These are phyloP conservation scores for Aurifilum marmelostoma DNA, from an alignment of 2,329 filamentous ascomycete genomes.

Conservation along the genomic window DNA sequence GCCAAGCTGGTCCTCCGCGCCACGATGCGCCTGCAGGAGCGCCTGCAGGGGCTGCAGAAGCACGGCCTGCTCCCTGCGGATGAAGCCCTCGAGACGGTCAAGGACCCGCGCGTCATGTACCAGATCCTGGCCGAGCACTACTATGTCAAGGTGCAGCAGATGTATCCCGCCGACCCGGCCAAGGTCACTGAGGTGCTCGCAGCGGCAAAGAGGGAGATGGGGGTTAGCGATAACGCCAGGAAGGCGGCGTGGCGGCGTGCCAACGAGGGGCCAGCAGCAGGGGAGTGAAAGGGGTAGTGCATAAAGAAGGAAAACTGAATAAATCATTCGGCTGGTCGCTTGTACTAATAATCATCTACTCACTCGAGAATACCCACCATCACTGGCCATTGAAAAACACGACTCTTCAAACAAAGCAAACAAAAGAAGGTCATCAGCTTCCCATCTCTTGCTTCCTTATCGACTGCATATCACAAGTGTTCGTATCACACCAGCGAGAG, in stretches of 20 bases:
- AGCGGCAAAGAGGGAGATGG: slow-evolving; percentile 22
- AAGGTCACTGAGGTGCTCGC: background rate
- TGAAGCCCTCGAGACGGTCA: slow-evolving; percentile 9
- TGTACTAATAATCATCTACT: background rate
- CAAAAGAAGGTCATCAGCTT: background rate
- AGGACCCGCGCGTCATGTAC: slow-evolving; percentile 22
- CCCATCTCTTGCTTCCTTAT: background rate
- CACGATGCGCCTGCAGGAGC: slow-evolving; percentile 23
- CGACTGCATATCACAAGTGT: background rate
- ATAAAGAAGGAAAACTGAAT: background rate
- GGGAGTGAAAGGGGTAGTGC: background rate
- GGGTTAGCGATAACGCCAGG: background rate
- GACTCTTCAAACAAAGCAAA: background rate
- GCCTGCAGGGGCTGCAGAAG: slow-evolving; percentile 15
- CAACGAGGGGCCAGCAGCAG: background rate
- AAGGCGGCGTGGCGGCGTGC: background rate
- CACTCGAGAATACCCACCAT: background rate
- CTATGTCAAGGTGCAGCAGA: slow-evolving; percentile 15
- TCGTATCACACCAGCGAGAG: background rate
- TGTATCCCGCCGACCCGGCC: background rate
- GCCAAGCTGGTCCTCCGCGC: slow-evolving; percentile 24
- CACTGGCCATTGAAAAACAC: background rate
- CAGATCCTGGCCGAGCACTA: slow-evolving; percentile 24
- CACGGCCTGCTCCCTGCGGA: background rate
- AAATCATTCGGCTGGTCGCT: background rate